Conservation (phyloP, 257 asterid species). For the Forsythia suspensa region DNA sequence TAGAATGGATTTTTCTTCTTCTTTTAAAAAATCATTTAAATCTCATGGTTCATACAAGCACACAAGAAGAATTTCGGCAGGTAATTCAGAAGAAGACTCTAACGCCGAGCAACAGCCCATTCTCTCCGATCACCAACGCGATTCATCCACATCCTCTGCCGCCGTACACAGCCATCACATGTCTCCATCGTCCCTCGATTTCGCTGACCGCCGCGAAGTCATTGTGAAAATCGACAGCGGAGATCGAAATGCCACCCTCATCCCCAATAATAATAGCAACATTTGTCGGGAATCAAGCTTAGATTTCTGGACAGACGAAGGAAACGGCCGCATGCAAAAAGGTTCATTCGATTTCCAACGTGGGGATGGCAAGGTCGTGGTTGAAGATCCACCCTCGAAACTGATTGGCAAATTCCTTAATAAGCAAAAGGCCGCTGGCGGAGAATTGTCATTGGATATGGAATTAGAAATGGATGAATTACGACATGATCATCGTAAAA, state of each 20-base stretch:
- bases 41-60: conserved; percentile 37
- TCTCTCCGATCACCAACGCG: conserved; percentile 34
- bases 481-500: conserved; percentile 16
- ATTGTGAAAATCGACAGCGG: conserved; percentile 56
- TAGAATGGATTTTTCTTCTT: conserved; percentile 48
- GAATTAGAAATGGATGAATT: conserved; percentile 72
- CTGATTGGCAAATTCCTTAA: conserved; percentile 61
- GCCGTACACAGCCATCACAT: conserved; percentile 7
- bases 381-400: conserved; percentile 60
- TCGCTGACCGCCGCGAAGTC: conserved; percentile 32
- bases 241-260: conserved; percentile 9
- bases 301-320: conserved; percentile 43
- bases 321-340: conserved; percentile 21
- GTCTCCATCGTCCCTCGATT: conserved; percentile 21
- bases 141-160: conserved; percentile 19
- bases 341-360: conserved; percentile 11
- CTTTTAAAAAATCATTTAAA: conserved; percentile 55
- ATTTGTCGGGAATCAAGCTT: conserved; percentile 42
- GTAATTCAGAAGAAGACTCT: conserved; percentile 32
- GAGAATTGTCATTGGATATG: conserved; percentile 57
- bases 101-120: conserved; percentile 53
- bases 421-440: conserved; percentile 58
- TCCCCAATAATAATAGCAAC: neutral
- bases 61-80: conserved; percentile 33
- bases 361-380: conserved; percentile 7